A percentile compares a stretch with the other conserved stretches of the same genome.
Evolutionary conservation across 2,329 filamentous ascomycete genomes (phyloP).

Genomic region (Ascomycota sp.): DNA sequence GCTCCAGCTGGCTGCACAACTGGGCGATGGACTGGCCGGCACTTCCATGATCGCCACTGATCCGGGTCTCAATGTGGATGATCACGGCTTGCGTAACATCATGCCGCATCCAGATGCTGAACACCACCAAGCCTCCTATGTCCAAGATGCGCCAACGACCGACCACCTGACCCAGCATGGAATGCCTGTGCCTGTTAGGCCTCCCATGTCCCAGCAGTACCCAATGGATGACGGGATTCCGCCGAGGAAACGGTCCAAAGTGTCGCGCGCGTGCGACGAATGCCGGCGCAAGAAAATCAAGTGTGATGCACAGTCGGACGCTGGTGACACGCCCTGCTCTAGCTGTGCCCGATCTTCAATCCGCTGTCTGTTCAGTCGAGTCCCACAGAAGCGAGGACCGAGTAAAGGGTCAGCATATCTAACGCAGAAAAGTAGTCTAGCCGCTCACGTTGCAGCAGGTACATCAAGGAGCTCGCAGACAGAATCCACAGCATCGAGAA

Average conservation of each 20-base stretch:
- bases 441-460: conserved; percentile 24
- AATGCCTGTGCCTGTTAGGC: conserved; percentile 15
- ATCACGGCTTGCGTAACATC: conserved; percentile 21
- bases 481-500: conserved; percentile 66
- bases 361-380: conserved; percentile 67
- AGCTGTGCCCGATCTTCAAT: conserved; percentile 62
- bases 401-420: conserved; percentile 91
- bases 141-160: conserved; percentile 15
- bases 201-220: conserved; percentile 16
- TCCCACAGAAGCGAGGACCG: conserved; percentile 73
- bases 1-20: conserved; percentile 35
- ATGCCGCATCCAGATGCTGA: conserved; percentile 21
- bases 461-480: conserved; percentile 83
- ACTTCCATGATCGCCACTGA: conserved; percentile 28
- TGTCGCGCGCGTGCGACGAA: conserved; percentile 75
- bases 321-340: conserved; percentile 53
- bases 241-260: conserved; percentile 62
- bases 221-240: conserved; percentile 36
- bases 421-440: conserved; percentile 4
- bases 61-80: conserved; percentile 21
- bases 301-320: conserved; percentile 63
- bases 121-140: conserved; percentile 16
- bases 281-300: conserved; percentile 80
- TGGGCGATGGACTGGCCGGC: conserved; percentile 31
- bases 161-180: conserved; percentile 16